These are phyloP conservation scores for Nitzschia sp. DNA, from an alignment of 108 stramenopile species.

Conservation along the genomic window DNA sequence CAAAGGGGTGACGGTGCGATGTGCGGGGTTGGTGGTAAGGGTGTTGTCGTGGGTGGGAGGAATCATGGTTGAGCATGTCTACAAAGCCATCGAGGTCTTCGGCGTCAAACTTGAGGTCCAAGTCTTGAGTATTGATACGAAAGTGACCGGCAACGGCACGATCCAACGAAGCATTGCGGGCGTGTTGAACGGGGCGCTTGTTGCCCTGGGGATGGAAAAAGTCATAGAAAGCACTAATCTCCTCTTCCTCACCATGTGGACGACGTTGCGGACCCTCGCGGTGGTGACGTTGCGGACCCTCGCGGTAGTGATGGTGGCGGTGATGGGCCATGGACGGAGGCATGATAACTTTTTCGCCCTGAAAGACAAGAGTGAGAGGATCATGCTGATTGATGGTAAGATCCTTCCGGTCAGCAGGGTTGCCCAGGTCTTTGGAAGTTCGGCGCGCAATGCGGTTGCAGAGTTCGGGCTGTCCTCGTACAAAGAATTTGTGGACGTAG, in stretches of 20 bases:
- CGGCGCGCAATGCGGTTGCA: neutral
- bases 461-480: slow-evolving; percentile 16
- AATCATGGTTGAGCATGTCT: neutral
- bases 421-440: neutral
- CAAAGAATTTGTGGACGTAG: slow-evolving; percentile 38
- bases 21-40: neutral
- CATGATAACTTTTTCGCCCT: neutral
- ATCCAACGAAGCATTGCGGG: neutral
- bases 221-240: neutral
- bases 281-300: neutral
- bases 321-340: neutral
- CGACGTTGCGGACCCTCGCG: neutral
- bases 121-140: slow-evolving; percentile 2
- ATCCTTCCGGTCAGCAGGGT: neutral
- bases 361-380: neutral
- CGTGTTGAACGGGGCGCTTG: neutral
- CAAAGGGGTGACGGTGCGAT: neutral
- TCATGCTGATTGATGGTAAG: neutral
- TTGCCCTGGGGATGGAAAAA: neutral
- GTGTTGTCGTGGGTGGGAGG: neutral
- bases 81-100: slow-evolving; percentile 9
- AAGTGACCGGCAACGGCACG: neutral
- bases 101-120: neutral
- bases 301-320: neutral
- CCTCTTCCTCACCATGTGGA: neutral